Conservation (phyloP, 1,284 basidiomycete species). For the Ustilago hordei region DNA sequence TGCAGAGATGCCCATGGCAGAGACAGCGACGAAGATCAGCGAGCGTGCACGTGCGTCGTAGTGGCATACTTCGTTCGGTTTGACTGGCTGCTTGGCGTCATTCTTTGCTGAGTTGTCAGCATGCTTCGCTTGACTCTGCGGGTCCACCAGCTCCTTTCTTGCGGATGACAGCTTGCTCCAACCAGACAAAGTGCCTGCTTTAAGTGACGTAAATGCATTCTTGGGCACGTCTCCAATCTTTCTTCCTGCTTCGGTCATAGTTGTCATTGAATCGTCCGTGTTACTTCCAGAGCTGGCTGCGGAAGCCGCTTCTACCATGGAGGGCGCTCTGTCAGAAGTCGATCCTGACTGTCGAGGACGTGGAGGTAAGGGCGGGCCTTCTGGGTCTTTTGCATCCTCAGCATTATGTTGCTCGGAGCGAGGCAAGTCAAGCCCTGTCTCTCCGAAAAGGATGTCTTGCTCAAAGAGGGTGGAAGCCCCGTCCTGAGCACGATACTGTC, state of each 20-base stretch:
- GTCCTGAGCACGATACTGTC: conserved; percentile 60
- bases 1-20: conserved; percentile 54
- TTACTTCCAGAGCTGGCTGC: background rate
- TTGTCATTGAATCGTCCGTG: conserved; percentile 19
- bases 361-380: background rate
- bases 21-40: conserved; percentile 58
- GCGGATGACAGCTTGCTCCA: conserved; percentile 47
- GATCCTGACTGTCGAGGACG: background rate
- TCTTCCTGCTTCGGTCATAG: conserved; percentile 30
- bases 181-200: conserved; percentile 36
- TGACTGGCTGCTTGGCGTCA: conserved; percentile 39
- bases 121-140: conserved; percentile 6
- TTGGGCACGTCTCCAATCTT: conserved; percentile 37
- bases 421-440: conserved; percentile 35
- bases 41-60: conserved; percentile 62
- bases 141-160: conserved; percentile 36
- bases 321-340: background rate
- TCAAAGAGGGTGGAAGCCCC: conserved; percentile 59
- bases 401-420: conserved; percentile 1
- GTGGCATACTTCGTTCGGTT: conserved; percentile 64
- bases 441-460: conserved; percentile 58
- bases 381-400: background rate
- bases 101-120: conserved; percentile 2
- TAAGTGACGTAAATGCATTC: conserved; percentile 43
- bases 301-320: background rate